Evolutionary conservation across 1,284 basidiomycete species (phyloP).

Genomic region (Trametes versicolor): DNA sequence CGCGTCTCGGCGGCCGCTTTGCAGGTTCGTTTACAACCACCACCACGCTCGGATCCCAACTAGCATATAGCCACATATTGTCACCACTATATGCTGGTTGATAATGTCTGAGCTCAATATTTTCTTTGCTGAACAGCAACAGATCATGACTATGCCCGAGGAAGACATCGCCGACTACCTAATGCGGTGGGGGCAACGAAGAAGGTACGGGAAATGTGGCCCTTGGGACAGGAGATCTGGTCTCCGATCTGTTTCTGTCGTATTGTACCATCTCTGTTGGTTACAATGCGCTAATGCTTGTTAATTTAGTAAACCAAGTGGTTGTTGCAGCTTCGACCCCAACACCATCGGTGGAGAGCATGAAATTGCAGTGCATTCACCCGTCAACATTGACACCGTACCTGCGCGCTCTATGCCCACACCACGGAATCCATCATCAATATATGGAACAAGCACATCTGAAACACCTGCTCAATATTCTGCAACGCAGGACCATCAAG

Average conservation of each 20-base stretch:
- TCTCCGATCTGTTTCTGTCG: neutral
- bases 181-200: conserved; percentile 29
- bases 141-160: conserved; percentile 61
- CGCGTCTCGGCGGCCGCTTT: neutral
- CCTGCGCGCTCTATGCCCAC: conserved; percentile 7
- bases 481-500: neutral
- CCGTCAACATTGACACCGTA: neutral
- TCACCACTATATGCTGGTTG: neutral
- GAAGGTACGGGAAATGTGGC: conserved; percentile 20
- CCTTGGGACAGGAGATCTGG: neutral
- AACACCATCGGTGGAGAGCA: neutral
- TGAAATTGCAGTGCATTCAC: neutral
- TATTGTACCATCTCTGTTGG: too few relatives aligned
- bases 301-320: neutral
- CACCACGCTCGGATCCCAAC: neutral
- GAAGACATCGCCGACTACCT: conserved; percentile 53
- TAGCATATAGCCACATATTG: neutral
- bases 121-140: conserved; percentile 64
- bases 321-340: neutral
- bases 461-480: neutral
- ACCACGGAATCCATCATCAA: neutral
- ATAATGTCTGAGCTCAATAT: conserved; percentile 42
- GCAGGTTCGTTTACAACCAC: conserved; percentile 13
- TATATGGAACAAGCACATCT: neutral
- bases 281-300: neutral